A percentile compares a stretch with the other conserved stretches of the same genome.
These are phyloP conservation scores for Tuber brumale DNA, from an alignment of 495 filamentous ascomycete species.

Conservation along the genomic window DNA sequence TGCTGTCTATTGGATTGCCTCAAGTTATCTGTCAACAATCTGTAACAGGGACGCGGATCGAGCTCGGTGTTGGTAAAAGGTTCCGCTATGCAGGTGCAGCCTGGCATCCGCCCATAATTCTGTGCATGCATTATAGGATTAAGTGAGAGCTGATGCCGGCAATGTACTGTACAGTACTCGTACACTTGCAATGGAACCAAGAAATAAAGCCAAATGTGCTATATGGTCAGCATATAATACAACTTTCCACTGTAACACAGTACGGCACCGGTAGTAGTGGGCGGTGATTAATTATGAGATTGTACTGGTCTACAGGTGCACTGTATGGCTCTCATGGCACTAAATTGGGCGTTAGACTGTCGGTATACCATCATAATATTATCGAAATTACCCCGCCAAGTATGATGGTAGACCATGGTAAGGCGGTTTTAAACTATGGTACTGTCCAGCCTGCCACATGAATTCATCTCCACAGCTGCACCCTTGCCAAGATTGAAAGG, in stretches of 20 bases:
- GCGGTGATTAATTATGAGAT: not conserved
- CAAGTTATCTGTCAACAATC: not conserved
- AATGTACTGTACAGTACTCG: not conserved
- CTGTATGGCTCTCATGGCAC: not conserved
- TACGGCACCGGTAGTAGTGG: not conserved
- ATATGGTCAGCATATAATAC: not conserved
- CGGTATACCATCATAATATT: not conserved
- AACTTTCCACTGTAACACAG: not conserved
- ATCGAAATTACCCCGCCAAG: not conserved
- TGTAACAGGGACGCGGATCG: conserved; percentile 1
- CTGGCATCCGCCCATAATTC: not conserved
- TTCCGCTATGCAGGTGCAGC: not conserved
- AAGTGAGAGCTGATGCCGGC: not conserved
- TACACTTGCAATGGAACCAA: not conserved
- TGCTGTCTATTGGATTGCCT: not conserved
- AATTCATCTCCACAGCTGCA: not conserved
- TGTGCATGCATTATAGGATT: not conserved
- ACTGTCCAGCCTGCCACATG: not conserved
- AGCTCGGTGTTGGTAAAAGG: not conserved
- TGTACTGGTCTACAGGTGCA: not conserved
- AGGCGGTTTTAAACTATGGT: conserved; percentile 2
- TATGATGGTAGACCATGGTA: not conserved
- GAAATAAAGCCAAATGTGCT: not conserved
- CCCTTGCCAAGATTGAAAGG: conserved; percentile 3
- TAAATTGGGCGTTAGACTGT: not conserved